phyloP scores from a whole-genome alignment of 306 rosid genomes.

The Corylus avellana region DNA sequence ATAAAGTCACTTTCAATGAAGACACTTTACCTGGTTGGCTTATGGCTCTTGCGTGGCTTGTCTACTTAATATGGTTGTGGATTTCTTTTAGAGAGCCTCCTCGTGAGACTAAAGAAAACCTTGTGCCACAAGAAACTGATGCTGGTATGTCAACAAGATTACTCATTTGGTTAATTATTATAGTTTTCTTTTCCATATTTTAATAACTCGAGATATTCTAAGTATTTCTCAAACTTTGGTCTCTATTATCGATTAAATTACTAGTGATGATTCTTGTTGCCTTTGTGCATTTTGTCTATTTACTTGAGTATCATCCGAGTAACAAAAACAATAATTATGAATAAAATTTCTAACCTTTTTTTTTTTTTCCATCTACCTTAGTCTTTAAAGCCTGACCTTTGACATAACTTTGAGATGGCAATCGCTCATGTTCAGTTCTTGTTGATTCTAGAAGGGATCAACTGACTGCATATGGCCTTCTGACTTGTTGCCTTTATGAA shows the following conservation, averaged over 20 bases:
- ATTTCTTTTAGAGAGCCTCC: constrained; percentile 47
- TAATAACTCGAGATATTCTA: background rate
- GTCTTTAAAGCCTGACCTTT: background rate
- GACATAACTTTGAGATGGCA: background rate
- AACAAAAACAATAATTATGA: background rate
- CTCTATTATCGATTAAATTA: background rate
- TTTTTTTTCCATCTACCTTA: background rate
- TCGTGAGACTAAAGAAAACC: constrained; percentile 9
- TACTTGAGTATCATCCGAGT: background rate
- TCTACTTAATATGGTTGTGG: constrained; percentile 44
- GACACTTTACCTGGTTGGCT: constrained; percentile 58
- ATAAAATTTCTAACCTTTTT: background rate
- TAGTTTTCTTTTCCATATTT: background rate
- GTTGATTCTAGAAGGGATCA: constrained; percentile 3
- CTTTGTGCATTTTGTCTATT: background rate
- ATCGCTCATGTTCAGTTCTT: background rate
- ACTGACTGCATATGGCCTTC: background rate
- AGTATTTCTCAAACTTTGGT: background rate
- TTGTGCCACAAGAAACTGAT: constrained; percentile 19
- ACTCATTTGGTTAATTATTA: background rate
- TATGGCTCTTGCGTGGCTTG: constrained; percentile 54
- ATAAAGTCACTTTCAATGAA: constrained; percentile 46
- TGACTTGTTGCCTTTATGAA: background rate
- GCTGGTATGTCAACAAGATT: constrained; percentile 31
- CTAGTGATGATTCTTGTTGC: background rate